phyloP scores from a whole-genome alignment of 2,329 filamentous ascomycete genomes.

The Colletotrichum australisinense region DNA sequence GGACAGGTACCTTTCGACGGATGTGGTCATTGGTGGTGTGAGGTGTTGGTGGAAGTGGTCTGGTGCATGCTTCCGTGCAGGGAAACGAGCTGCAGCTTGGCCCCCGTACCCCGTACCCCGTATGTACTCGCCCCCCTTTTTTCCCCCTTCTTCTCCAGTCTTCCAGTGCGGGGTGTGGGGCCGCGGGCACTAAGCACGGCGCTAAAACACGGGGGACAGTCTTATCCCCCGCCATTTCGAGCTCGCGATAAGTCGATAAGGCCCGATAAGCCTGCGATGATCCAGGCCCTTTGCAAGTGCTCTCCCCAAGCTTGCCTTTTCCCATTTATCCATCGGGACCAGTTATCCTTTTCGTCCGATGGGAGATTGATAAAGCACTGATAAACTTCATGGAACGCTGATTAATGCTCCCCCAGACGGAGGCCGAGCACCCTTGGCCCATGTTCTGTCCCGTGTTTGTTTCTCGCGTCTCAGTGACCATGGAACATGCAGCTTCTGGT shows the following conservation, averaged over 20 bases:
- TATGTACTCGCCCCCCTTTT: not conserved
- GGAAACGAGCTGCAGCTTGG: slow-evolving; percentile 14
- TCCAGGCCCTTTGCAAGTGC: no score
- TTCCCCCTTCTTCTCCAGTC: slow-evolving; percentile 17
- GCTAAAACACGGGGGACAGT: slow-evolving; percentile 20
- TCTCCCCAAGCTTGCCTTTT: slow-evolving; percentile 2
- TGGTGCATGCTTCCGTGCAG: slow-evolving; percentile 31
- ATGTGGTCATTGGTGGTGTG: slow-evolving; percentile 10
- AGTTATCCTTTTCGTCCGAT: not conserved
- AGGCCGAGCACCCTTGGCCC: not conserved
- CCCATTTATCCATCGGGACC: not conserved
- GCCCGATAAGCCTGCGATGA: slow-evolving; percentile 14
- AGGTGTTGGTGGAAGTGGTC: slow-evolving; percentile 28
- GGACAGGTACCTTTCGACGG: slow-evolving; percentile 1
- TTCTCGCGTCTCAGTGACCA: not conserved
- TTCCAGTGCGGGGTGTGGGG: slow-evolving; percentile 32
- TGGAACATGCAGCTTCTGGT: not conserved
- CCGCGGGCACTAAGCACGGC: slow-evolving; percentile 19
- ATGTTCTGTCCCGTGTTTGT: slow-evolving; percentile 2
- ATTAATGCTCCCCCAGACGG: not conserved
- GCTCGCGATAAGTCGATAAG: slow-evolving; percentile 5
- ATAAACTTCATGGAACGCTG: not conserved
- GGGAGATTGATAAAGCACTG: not conserved
- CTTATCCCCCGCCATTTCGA: slow-evolving; percentile 7
- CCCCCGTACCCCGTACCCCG: not conserved